Base-by-base conservation (phyloP, 1,139 yeast species). In the Blastobotrys petasosporus region DNA sequence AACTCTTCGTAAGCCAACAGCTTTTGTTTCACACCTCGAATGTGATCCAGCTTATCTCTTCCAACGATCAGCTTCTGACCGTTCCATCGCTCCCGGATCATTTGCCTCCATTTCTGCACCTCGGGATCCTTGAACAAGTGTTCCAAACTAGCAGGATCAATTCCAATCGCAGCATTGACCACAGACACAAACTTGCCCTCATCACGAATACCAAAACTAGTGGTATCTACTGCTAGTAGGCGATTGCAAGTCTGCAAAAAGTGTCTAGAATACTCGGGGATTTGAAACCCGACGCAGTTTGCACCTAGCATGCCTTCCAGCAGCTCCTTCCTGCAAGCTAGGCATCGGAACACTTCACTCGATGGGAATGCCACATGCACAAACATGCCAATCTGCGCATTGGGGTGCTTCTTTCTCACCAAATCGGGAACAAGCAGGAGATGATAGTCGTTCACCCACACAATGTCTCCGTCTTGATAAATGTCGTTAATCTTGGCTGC, bases 391-490 rank as follows among this genome's bases (percentile, higher is more conserved):
- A 94, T 88, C 55, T 85, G 80, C 3, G 95, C 97, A 50, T 78
- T 65, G 11, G 97, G 97, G 20, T 88, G 66, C 53, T 74, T 68
- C 48, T 79, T 74, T 54, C 97, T 75, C 5, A 92, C 74, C 94
- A 92, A 82, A 50, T 75, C 75, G 0, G 97, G 97, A 1, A 88
- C 90, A 36, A 92, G 70, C 66, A 92, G 73, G 52, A 92, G 71
- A 66, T 92, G 97, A 62, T 92, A 92, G 67, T 92, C 98, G 62
- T 92, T 95, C 50, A 92, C 74, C 97, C 97, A 92, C 48, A 92
- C 75, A 41, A 78, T 70, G 59, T 84, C 87, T 32, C 82, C 87
- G 11, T 77, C 80, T 49, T 75, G 68, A 63, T 88, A 88, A 1
- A 73, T 68, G 38, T 75, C 75, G 3, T 84, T 77, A 41, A 90